These are phyloP conservation scores for Fusarium xylarioides DNA, from an alignment of 2,329 filamentous ascomycete genomes.

Conservation along the genomic window DNA sequence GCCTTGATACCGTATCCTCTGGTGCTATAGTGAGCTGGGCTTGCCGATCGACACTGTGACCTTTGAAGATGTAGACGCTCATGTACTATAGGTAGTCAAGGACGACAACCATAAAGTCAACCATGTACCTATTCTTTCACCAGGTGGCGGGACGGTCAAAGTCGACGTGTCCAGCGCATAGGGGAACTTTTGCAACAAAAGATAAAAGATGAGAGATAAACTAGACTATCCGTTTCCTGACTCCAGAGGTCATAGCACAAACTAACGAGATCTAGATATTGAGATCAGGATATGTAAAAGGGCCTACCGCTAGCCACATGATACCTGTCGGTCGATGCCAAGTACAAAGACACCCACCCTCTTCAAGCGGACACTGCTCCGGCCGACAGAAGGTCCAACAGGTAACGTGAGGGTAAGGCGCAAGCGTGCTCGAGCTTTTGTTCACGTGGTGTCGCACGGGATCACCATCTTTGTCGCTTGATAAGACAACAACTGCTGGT, in stretches of 20 bases:
- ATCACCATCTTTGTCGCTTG: background rate
- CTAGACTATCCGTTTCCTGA: background rate
- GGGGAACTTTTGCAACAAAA: background rate
- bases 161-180: slow-evolving; percentile 1
- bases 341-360: slow-evolving; percentile 33
- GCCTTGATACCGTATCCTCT: slow-evolving; percentile 24
- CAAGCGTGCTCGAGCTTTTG: slow-evolving; percentile 11
- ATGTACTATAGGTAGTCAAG: background rate
- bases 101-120: background rate
- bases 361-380: slow-evolving; percentile 4
- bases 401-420: slow-evolving; percentile 20
- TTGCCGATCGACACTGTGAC: slow-evolving; percentile 19
- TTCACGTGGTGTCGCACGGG: slow-evolving; percentile 23
- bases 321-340: slow-evolving; percentile 25
- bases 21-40: slow-evolving; percentile 3
- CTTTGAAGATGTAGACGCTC: slow-evolving; percentile 21
- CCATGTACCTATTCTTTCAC: background rate
- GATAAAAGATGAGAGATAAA: background rate
- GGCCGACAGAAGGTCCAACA: slow-evolving; percentile 13
- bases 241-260: slow-evolving; percentile 30
- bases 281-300: slow-evolving; percentile 6
- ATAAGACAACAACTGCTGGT: background rate
- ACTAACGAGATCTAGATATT: slow-evolving; percentile 20
- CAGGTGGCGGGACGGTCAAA: background rate
- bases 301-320: slow-evolving; percentile 6